A percentile compares a stretch with the other conserved stretches of the same genome.
Conservation (phyloP, 768 basidiomycete genomes). For the Kwoniella heveanensis region DNA sequence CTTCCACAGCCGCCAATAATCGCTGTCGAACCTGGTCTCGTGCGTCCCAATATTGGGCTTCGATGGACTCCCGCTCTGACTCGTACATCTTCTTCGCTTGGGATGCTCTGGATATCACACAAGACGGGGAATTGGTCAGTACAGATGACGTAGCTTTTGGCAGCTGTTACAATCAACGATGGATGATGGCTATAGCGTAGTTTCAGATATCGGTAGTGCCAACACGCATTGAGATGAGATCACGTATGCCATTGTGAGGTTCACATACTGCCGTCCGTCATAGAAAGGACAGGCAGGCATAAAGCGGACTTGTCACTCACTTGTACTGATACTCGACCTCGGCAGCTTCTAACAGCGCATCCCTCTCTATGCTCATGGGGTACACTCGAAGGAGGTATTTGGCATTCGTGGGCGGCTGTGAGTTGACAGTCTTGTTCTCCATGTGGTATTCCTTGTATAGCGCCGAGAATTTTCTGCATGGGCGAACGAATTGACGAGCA, state of each 20-base stretch:
- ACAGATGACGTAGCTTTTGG: no score
- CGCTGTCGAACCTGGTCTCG: conserved; percentile 56
- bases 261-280: no score
- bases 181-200: no score
- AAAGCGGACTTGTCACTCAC: conserved; percentile 24
- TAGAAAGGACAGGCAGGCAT: neutral
- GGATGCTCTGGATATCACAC: conserved; percentile 27
- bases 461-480: conserved; percentile 52
- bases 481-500: neutral
- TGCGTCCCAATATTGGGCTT: conserved; percentile 58
- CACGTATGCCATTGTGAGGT: no score
- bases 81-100: conserved; percentile 56
- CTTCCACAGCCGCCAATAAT: conserved; percentile 57
- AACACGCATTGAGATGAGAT: no score
- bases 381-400: conserved; percentile 56
- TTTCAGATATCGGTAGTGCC: no score
- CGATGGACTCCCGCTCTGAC: conserved; percentile 57
- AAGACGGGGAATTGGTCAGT: neutral
- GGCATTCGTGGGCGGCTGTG: conserved; percentile 49
- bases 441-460: conserved; percentile 53
- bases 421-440: conserved; percentile 48
- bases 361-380: conserved; percentile 56
- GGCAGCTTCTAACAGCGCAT: conserved; percentile 55
- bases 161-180: no score
- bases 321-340: conserved; percentile 57